Percentiles rank a stretch among this genome's conserved stretches.
These are phyloP conservation scores for Cordyceps javanica DNA, from an alignment of 2,329 filamentous ascomycete species.

Conservation along the genomic window DNA sequence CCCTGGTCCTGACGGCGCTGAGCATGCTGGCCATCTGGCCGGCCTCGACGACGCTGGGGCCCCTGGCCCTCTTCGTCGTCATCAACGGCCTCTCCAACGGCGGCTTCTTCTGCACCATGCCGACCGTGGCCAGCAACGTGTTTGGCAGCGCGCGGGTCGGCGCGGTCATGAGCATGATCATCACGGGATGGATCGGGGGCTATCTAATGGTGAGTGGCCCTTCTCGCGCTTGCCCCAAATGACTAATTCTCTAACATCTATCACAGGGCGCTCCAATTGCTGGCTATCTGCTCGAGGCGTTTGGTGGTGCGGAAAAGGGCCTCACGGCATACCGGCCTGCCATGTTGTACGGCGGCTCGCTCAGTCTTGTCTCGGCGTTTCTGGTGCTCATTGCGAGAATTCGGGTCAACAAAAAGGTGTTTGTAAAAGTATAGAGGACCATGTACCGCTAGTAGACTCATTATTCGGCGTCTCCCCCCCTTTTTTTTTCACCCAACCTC, in stretches of 20 bases:
- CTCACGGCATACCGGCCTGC: slow-evolving; percentile 51
- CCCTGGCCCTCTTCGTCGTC: slow-evolving; percentile 50
- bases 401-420: slow-evolving; percentile 31
- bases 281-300: slow-evolving; percentile 50
- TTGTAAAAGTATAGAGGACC: slow-evolving; percentile 22
- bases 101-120: slow-evolving; percentile 58
- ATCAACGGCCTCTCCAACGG: slow-evolving; percentile 57
- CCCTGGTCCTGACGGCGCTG: slow-evolving; percentile 45
- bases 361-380: slow-evolving; percentile 40
- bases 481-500: too few species aligned
- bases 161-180: slow-evolving; percentile 56
- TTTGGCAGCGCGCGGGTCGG: slow-evolving; percentile 50
- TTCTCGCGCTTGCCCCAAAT: too few species aligned
- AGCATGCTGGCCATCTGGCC: slow-evolving; percentile 60
- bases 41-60: slow-evolving; percentile 45
- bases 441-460: too few species aligned
- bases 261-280: slow-evolving; percentile 50
- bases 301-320: slow-evolving; percentile 42
- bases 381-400: slow-evolving; percentile 38
- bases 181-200: slow-evolving; percentile 54
- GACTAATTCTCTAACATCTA: neutral
- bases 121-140: slow-evolving; percentile 53
- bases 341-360: slow-evolving; percentile 54
- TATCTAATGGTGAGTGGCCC: slow-evolving; percentile 50
- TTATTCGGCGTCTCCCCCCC: too few species aligned